Percentiles rank a stretch among this genome's conserved stretches.
These are phyloP conservation scores for Teunomyces lycoperdinae DNA, from an alignment of 805 yeast genomes.

Conservation along the genomic window DNA sequence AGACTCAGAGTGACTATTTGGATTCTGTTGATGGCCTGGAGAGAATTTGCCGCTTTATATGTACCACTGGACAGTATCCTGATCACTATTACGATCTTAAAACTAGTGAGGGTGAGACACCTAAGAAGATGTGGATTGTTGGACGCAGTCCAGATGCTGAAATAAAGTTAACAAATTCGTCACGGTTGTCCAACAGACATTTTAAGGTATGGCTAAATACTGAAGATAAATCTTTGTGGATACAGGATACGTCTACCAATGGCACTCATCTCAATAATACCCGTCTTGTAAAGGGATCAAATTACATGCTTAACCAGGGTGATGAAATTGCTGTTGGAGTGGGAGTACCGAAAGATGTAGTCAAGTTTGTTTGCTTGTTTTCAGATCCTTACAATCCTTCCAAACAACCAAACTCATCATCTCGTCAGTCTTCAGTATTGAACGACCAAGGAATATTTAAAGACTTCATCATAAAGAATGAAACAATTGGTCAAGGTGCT, in stretches of 20 bases:
- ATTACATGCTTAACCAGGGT: constrained; percentile 83
- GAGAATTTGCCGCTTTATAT: constrained; percentile 54
- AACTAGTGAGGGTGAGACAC: constrained; percentile 20
- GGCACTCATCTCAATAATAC: constrained; percentile 85
- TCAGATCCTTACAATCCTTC: constrained; percentile 40
- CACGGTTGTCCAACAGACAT: constrained; percentile 74
- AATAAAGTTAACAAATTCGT: constrained; percentile 53
- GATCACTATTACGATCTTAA: constrained; percentile 42
- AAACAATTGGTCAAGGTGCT: constrained; percentile 95
- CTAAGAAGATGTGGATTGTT: constrained; percentile 55
- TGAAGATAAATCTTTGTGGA: constrained; percentile 53
- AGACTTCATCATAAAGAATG: constrained; percentile 76
- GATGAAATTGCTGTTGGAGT: constrained; percentile 90
- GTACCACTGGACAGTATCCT: constrained; percentile 54
- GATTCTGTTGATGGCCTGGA: constrained; percentile 36
- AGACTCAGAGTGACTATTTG: constrained; percentile 27
- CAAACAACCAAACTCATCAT: constrained; percentile 17
- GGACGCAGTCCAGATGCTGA: constrained; percentile 75
- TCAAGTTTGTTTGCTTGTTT: constrained; percentile 50
- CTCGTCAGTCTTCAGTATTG: constrained; percentile 24
- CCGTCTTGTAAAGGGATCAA: constrained; percentile 69
- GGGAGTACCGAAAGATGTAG: constrained; percentile 73
- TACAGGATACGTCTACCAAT: constrained; percentile 81
- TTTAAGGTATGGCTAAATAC: constrained; percentile 65
- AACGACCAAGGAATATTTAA: constrained; percentile 57